A percentile compares a stretch with the other conserved stretches of the same genome.
phyloP scores from a whole-genome alignment of 1,284 basidiomycete genomes.

The Puccinia coronata region DNA sequence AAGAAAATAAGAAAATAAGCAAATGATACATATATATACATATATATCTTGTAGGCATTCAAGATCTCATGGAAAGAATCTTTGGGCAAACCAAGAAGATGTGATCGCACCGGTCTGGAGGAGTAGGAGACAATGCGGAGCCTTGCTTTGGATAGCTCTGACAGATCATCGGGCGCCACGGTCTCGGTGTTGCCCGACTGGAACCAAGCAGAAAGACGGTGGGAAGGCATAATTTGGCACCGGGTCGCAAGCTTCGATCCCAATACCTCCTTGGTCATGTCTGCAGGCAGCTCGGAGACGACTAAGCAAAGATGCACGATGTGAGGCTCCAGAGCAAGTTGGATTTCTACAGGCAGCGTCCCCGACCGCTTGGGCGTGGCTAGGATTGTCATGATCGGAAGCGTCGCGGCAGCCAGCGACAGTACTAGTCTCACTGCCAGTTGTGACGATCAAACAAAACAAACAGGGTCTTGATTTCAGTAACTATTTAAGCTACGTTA shows the following conservation, averaged over 20 bases:
- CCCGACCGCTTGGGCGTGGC: background rate
- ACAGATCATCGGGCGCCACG: background rate
- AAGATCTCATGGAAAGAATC: too few species aligned
- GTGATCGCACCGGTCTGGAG: background rate
- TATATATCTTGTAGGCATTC: background rate
- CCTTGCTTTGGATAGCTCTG: background rate
- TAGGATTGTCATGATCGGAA: constrained; percentile 18
- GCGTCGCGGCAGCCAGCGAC: constrained; percentile 6
- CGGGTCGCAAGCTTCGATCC: background rate
- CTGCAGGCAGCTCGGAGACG: background rate
- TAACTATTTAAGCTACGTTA: background rate
- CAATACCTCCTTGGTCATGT: background rate
- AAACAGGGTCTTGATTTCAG: background rate
- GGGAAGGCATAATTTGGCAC: background rate
- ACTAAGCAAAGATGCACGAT: background rate
- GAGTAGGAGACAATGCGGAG: background rate
- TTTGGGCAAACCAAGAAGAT: background rate
- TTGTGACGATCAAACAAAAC: background rate
- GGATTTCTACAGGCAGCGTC: constrained; percentile 12
- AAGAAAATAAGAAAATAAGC: background rate
- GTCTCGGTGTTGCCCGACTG: background rate
- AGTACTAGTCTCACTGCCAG: constrained; percentile 9
- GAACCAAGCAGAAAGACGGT: constrained; percentile 4
- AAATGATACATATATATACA: too few species aligned
- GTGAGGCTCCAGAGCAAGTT: constrained; percentile 10